A percentile compares a stretch with the other conserved stretches of the same genome.
Conservation (phyloP, 1,284 basidiomycete species). For the Fomitopsis palustris region DNA sequence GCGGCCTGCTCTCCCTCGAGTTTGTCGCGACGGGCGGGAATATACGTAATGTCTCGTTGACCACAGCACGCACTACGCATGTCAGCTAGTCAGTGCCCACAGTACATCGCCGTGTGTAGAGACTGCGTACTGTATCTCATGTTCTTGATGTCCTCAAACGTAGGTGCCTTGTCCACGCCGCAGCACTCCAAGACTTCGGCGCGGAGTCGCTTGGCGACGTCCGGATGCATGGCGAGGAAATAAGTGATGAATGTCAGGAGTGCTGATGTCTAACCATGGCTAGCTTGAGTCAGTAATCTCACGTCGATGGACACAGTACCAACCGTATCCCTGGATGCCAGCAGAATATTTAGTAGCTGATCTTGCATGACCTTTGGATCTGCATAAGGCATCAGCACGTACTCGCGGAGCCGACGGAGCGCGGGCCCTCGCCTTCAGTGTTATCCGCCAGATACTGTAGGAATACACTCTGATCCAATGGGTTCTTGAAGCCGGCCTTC, state of each 20-base stretch:
- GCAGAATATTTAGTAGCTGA: conserved; percentile 68
- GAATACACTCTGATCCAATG: conserved; percentile 55
- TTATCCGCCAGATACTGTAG: conserved; percentile 63
- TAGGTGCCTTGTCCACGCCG: conserved; percentile 43
- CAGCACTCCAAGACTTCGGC: conserved; percentile 56
- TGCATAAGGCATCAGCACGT: conserved; percentile 18
- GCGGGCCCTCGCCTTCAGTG: conserved; percentile 46
- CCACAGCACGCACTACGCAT: conserved; percentile 60
- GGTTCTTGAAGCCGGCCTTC: conserved; percentile 34
- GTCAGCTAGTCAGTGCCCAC: not conserved
- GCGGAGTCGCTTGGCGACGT: conserved; percentile 50
- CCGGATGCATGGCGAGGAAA: conserved; percentile 59
- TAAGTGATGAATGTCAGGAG: conserved; percentile 63
- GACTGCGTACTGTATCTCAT: conserved; percentile 58
- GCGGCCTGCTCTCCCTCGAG: conserved; percentile 50
- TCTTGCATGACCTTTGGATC: conserved; percentile 59
- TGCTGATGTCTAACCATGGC: conserved; percentile 48
- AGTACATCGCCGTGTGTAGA: not conserved
- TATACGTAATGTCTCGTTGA: conserved; percentile 69
- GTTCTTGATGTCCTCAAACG: conserved; percentile 48
- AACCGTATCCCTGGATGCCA: conserved; percentile 68
- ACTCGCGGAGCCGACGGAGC: not conserved
- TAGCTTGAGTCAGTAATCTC: not conserved
- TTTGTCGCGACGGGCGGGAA: conserved; percentile 73
- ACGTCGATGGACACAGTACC: not conserved